Conservation (phyloP, 2,329 filamentous ascomycete species). For the Penicillium capsulatum region DNA sequence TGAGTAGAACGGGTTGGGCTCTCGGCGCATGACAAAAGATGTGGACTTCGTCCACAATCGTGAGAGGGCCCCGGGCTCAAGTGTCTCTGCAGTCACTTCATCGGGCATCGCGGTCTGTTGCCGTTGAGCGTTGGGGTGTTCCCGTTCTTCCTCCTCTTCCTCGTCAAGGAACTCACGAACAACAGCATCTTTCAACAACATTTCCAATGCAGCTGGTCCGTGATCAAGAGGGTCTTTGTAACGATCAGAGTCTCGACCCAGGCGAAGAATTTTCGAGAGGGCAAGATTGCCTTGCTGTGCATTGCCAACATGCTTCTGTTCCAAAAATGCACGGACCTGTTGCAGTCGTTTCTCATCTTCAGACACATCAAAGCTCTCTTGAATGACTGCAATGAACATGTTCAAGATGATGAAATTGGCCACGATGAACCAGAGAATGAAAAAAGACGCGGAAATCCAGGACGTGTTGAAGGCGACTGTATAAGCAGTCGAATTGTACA, state of each 20-base stretch:
- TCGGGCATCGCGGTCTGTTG: conserved; percentile 29
- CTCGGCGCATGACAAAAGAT: conserved; percentile 56
- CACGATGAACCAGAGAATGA: conserved; percentile 93
- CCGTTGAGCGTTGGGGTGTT: conserved; percentile 21
- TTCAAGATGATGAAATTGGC: conserved; percentile 94
- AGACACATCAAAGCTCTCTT: conserved; percentile 97
- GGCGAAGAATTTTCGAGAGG: conserved; percentile 57
- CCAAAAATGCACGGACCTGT: conserved; percentile 91
- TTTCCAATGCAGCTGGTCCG: conserved; percentile 85
- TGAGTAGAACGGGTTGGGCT: conserved; percentile 94
- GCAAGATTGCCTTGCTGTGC: conserved; percentile 64
- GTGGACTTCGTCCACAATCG: conserved; percentile 59
- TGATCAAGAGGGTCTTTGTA: conserved; percentile 82
- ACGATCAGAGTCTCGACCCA: conserved; percentile 58
- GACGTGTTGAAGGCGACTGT: conserved; percentile 64
- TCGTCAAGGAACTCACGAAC: conserved; percentile 90
- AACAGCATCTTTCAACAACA: conserved; percentile 93
- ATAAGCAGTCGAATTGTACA: conserved; percentile 75
- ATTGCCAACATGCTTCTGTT: conserved; percentile 77
- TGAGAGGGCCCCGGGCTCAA: conserved; percentile 58
- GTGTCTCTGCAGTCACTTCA: conserved; percentile 37
- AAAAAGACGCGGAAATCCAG: conserved; percentile 88
- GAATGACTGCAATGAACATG: conserved; percentile 99
- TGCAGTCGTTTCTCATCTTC: conserved; percentile 97
- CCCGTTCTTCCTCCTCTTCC: conserved; percentile 29